Base-by-base conservation (phyloP, 768 basidiomycete species). In the Tricholoma bakamatsutake region DNA sequence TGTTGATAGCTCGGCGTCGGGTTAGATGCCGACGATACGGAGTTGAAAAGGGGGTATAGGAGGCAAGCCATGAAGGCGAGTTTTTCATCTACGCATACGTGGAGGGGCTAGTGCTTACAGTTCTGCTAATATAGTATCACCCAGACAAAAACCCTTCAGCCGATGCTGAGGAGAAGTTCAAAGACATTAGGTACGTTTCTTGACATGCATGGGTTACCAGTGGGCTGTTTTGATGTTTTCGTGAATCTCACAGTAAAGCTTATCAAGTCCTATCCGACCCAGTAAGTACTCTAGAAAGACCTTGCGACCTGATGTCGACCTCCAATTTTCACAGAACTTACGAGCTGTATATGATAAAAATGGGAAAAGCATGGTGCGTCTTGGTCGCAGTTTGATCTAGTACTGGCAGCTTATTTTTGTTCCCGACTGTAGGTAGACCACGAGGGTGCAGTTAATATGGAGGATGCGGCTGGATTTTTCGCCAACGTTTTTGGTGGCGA, bases 81-180 rank as follows among this genome's bases (percentile, higher is more conserved):
- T 72, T 54, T 31, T 35, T 45, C 12, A 24, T 12, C 39, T 45
- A 35, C 21, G 10, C 45, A 8, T 31, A 34, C 49, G 43, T n/a
- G 45, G 21, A 24, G 3, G 15, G 11, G 40, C 24, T 17, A 18
- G 31, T 40, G 40, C 52, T 43, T 43, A 53, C 33, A 18, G 6
- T 46, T 15, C 24, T 34, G 7, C 24, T 34, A 4, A 15, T 56
- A 43, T 61, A 94, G 90, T 96, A 87, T 67, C 94, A 97, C 67
- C 95, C 94, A 4, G 95, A 97, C 73, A 97, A 96, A 80, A 98
- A 98, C 65, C 80, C 83, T 6, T 88, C 91, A 4, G 80, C 85
- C n/a, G 92, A 93, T 64, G 97, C 96, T 1, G 93, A 94, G 67
- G 88, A 90, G 68, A 94, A 86, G 76, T 99, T 99, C 77, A 96